Evolutionary conservation across 208 protist species (phyloP).

Genomic region (Crithidia expoeki): DNA sequence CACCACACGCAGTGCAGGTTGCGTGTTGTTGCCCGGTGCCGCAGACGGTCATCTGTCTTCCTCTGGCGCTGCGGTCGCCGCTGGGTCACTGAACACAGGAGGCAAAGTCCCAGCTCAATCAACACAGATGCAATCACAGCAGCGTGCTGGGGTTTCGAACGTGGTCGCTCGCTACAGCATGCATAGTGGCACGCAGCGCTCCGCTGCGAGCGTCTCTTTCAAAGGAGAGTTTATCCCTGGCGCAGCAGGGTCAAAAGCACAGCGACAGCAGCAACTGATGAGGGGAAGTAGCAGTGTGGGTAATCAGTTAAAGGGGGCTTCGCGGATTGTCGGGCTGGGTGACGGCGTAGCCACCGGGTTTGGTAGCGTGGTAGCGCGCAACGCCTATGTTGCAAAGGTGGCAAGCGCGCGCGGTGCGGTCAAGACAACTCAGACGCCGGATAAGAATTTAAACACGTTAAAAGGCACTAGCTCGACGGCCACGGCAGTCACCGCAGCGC

Average conservation of each 20-base stretch:
- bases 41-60: too few species aligned
- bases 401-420: background rate
- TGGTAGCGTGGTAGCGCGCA: slow-evolving; percentile 7
- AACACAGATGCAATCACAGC: background rate
- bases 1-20: too few species aligned
- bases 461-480: background rate
- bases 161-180: slow-evolving; percentile 5
- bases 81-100: background rate
- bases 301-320: background rate
- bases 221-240: background rate
- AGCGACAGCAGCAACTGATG: too few species aligned
- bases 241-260: too few species aligned
- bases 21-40: too few species aligned
- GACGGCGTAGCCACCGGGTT: background rate
- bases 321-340: background rate
- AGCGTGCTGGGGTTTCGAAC: background rate
- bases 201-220: background rate
- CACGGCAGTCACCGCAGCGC: background rate
- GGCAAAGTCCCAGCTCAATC: background rate
- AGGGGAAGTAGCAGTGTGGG: slow-evolving; percentile 1
- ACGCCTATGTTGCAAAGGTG: slow-evolving; percentile 1
- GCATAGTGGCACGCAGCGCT: slow-evolving; percentile 2
- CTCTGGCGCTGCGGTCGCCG: background rate
- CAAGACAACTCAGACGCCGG: background rate
- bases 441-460: background rate